Evolutionary conservation across 129 eudicot genomes (phyloP), one percentile per base, ranked within the genome.

Genomic region (Flaveria ramosissima): DNA sequence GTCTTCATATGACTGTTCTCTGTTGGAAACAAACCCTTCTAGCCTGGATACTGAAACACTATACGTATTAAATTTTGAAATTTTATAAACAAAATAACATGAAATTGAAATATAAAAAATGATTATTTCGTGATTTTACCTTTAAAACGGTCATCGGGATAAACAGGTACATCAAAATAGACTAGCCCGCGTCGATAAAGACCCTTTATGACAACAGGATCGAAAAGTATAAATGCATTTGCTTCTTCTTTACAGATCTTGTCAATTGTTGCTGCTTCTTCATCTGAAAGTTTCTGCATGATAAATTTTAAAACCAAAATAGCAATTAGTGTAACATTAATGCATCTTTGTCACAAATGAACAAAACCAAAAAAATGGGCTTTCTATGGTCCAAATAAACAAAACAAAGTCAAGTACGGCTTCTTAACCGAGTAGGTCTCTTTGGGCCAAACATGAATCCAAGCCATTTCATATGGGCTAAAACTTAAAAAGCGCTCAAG

Each of bases 1-100:
- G 77, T 95, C 99, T 89, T 95, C 99, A 76, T 95, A 95, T 23
- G 92, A 88, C 85, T 95, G 99, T 89, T 95, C 99, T 85, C 97
- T 82, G 80, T 95, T 95, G 71, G 99, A 94, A 83, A 94, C 96
- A 89, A 94, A 94, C 62, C 99, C 99, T 84, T 94, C 99, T 72
- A 94, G 97, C 89, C 97, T 94, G 80, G 97, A 94, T 80, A 94
- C 99, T 94, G 99, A 82, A 83, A 83, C 74, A 80, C 68, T 51
- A 63, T 75, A 78, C 48, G 78, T 59, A 66, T 83, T 76, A 87
- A 72, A 68, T 66, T 50, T 79, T 60, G 59, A 78, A 57, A 73
- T n/a, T 72, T 76, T 39, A 56, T 50, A 36, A 80, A 72, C 48
- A 50, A 36, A n/a, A 68, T 46, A 73, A 14, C 80, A 72, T 30